phyloP scores from a whole-genome alignment of 2,329 filamentous ascomycete genomes.

The Paecilomyces formosus region DNA sequence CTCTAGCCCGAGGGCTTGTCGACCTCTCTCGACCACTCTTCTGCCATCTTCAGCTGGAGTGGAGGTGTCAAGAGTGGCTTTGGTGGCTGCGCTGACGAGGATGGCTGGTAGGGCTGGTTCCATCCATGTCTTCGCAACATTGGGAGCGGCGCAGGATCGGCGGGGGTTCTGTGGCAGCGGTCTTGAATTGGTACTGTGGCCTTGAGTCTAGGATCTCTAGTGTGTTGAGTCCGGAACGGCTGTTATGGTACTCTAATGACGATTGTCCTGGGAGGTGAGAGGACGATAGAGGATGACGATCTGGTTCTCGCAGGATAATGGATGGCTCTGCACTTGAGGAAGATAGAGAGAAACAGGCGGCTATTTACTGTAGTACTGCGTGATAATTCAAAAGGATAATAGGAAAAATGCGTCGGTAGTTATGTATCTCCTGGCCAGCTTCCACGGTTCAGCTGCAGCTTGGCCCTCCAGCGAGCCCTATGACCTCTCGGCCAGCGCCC shows the following conservation, averaged over 20 bases:
- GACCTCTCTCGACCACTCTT: not conserved
- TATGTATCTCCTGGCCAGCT: not conserved
- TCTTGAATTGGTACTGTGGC: not conserved
- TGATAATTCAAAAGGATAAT: too few species aligned
- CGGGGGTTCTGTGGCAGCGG: not conserved
- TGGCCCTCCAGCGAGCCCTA: not conserved
- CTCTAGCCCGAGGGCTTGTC: too few species aligned
- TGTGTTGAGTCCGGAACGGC: not conserved
- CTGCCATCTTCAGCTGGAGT: not conserved
- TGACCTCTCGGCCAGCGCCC: not conserved
- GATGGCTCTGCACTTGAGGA: too few species aligned
- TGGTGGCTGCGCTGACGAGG: not conserved
- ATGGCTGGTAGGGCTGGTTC: not conserved
- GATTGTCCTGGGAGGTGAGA: too few species aligned
- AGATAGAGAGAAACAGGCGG: too few species aligned
- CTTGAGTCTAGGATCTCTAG: not conserved
- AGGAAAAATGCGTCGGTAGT: too few species aligned
- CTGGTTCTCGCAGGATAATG: too few species aligned
- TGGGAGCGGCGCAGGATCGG: not conserved
- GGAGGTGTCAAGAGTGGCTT: not conserved
- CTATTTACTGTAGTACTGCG: too few species aligned
- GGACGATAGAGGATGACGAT: too few species aligned
- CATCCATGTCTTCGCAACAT: not conserved
- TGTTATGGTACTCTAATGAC: too few species aligned
- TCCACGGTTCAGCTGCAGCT: not conserved